Conservation (phyloP, 176 grass and related monocot species). For the Aegilops bicornis region DNA sequence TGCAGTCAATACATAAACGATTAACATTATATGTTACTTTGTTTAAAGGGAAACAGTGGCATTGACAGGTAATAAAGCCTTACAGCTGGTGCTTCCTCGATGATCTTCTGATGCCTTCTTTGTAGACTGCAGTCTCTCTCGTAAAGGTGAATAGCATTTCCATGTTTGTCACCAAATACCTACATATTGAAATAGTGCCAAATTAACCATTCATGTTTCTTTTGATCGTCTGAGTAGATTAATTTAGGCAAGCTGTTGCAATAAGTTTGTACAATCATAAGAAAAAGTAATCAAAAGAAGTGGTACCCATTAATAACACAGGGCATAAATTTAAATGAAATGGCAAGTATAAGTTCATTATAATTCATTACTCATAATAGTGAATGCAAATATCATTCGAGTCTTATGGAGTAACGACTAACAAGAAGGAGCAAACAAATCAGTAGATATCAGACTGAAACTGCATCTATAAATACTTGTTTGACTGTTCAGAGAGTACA, state of each 20-base stretch:
- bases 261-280: background rate
- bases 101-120: conserved; percentile 97
- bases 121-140: conserved; percentile 99
- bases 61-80: conserved; percentile 34
- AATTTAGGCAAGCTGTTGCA: background rate
- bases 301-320: background rate
- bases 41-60: background rate
- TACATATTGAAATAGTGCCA: conserved; percentile 29
- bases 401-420: background rate
- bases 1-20: conserved; percentile 38
- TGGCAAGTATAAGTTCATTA: background rate
- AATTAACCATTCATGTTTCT: background rate
- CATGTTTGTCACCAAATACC: conserved; percentile 91
- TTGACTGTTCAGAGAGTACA: background rate
- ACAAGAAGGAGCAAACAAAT: background rate
- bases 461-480: background rate
- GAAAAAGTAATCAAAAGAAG: background rate
- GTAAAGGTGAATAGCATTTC: conserved; percentile 88
- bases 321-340: background rate
- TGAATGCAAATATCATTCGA: background rate
- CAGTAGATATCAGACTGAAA: background rate
- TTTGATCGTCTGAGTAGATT: background rate
- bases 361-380: background rate
- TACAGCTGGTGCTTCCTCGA: conserved; percentile 98
- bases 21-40: conserved; percentile 7